Conservation (phyloP, 1,284 basidiomycete species). For the Rhodotorula sp. region DNA sequence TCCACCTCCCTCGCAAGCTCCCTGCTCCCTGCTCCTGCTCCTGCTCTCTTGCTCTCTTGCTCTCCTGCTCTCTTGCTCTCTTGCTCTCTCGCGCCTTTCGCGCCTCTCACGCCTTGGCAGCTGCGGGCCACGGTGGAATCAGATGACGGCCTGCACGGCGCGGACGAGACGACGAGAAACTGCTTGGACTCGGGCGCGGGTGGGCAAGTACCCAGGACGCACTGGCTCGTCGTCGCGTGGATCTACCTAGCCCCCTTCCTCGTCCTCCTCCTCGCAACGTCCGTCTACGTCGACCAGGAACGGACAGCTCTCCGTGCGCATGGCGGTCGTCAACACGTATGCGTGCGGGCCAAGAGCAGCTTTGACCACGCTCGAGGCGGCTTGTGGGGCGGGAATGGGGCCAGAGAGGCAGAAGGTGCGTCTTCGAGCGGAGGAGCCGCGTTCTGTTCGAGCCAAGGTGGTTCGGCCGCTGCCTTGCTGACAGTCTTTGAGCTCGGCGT, state of each 20-base stretch:
- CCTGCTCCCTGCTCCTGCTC: too few species aligned
- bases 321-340: slow-evolving; percentile 19
- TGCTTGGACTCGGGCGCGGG: neutral
- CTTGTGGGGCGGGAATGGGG: slow-evolving; percentile 2
- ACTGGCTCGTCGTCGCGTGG: slow-evolving; percentile 12
- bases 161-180: slow-evolving; percentile 17
- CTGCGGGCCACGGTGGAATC: neutral
- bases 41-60: too few species aligned
- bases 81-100: neutral
- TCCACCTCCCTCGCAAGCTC: too few species aligned
- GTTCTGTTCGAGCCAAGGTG: neutral
- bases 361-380: slow-evolving; percentile 6
- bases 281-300: neutral
- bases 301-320: neutral
- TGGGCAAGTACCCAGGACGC: neutral
- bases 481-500: neutral
- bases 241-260: slow-evolving; percentile 20
- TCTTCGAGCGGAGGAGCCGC: neutral
- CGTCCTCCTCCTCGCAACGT: slow-evolving; percentile 11
- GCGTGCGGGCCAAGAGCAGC: slow-evolving; percentile 7
- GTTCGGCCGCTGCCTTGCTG: neutral
- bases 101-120: too few species aligned
- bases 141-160: neutral
- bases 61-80: neutral
- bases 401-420: neutral